Conservation (phyloP, 2,329 filamentous ascomycete species). For the Cladophialophora psammophila region DNA sequence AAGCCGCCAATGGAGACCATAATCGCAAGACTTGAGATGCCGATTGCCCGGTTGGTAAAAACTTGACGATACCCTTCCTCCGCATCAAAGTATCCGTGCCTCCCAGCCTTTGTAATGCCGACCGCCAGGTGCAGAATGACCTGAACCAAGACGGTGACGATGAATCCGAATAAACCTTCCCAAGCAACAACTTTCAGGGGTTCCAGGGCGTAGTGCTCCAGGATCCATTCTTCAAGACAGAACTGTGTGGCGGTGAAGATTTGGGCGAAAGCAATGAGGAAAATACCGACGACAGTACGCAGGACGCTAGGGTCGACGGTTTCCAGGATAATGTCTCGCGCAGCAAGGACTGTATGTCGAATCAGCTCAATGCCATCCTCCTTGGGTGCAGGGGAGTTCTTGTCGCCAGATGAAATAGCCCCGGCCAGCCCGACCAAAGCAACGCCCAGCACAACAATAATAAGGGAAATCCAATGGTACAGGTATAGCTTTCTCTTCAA, state of each 20-base stretch:
- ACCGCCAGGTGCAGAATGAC: conserved; percentile 77
- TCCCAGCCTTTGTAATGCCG: conserved; percentile 75
- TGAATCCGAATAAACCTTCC: conserved; percentile 92
- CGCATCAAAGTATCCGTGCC: conserved; percentile 87
- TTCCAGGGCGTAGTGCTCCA: conserved; percentile 79
- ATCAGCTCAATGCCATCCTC: conserved; percentile 45
- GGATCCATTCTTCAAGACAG: conserved; percentile 91
- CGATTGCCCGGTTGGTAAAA: conserved; percentile 72
- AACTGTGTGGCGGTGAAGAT: conserved; percentile 98
- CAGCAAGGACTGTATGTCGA: conserved; percentile 42
- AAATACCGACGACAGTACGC: conserved; percentile 78
- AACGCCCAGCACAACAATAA: conserved; percentile 87
- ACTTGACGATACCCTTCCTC: conserved; percentile 85
- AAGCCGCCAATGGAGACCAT: conserved; percentile 99
- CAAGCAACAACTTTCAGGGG: conserved; percentile 92
- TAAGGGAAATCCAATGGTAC: conserved; percentile 92
- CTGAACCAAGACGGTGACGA: conserved; percentile 80
- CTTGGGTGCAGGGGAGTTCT: conserved; percentile 41
- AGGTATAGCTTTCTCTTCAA: conserved; percentile 76
- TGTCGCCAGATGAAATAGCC: conserved; percentile 71
- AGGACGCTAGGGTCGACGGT: conserved; percentile 64
- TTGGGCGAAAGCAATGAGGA: conserved; percentile 91
- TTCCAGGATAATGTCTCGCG: conserved; percentile 51
- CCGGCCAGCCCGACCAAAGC: conserved; percentile 89
- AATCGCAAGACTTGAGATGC: conserved; percentile 81